A percentile compares a stretch with the other conserved stretches of the same genome.
Conservation (phyloP, 2,329 filamentous ascomycete genomes). For the Penicillium italicum region DNA sequence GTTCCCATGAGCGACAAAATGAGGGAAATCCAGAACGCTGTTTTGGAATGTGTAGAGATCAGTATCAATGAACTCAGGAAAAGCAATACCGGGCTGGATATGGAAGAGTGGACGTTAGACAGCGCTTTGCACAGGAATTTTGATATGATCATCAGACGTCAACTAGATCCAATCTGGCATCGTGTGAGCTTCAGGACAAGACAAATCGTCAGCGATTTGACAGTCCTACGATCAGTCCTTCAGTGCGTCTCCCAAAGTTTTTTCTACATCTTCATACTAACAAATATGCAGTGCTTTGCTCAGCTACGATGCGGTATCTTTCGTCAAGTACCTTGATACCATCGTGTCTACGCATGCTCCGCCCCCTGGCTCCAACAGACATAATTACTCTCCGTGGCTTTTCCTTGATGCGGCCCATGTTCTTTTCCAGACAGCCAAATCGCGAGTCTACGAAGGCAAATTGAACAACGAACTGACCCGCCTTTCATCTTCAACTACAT, state of each 20-base stretch:
- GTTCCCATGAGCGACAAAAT: slow-evolving; percentile 94
- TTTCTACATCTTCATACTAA: slow-evolving; percentile 13
- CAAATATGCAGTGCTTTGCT: slow-evolving; percentile 56
- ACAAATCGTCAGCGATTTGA: slow-evolving; percentile 87
- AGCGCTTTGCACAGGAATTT: slow-evolving; percentile 91
- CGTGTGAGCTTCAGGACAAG: slow-evolving; percentile 91
- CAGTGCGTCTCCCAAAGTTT: slow-evolving; percentile 50
- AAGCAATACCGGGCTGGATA: slow-evolving; percentile 80
- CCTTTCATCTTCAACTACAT: slow-evolving; percentile 44
- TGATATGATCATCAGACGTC: slow-evolving; percentile 79
- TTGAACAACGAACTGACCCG: slow-evolving; percentile 56
- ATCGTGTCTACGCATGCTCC: slow-evolving; percentile 88
- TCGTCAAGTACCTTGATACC: slow-evolving; percentile 89
- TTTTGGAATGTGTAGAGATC: slow-evolving; percentile 93
- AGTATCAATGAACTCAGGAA: slow-evolving; percentile 94
- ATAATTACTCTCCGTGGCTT: slow-evolving; percentile 91
- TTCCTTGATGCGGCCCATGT: slow-evolving; percentile 93
- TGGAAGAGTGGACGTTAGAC: slow-evolving; percentile 96
- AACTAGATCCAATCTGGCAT: slow-evolving; percentile 96
- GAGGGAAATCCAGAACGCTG: slow-evolving; percentile 87
- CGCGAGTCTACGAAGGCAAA: slow-evolving; percentile 76
- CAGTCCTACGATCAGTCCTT: slow-evolving; percentile 76
- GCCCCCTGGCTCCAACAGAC: slow-evolving; percentile 77
- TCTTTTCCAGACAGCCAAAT: slow-evolving; percentile 86
- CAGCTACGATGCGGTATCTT: slow-evolving; percentile 83